These are phyloP conservation scores for Aspergillus kassunensis DNA, from an alignment of 495 filamentous ascomycete species.

Conservation along the genomic window DNA sequence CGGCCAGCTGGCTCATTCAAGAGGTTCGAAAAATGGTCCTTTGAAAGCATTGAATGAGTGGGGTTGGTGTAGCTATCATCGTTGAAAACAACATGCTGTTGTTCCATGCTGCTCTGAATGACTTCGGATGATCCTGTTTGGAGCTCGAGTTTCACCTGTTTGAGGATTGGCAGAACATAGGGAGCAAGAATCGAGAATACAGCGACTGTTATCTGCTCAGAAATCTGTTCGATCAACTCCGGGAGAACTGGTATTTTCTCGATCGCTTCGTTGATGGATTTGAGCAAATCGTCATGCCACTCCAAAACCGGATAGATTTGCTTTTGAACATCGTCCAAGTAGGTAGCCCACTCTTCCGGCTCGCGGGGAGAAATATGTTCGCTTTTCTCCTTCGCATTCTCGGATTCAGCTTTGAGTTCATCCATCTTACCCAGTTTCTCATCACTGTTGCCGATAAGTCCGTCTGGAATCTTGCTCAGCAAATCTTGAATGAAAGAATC, in stretches of 20 bases:
- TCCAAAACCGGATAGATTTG: constrained; percentile 82
- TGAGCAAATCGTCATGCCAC: constrained; percentile 84
- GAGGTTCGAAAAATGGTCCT: constrained; percentile 86
- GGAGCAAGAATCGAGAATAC: constrained; percentile 84
- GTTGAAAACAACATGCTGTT: constrained; percentile 82
- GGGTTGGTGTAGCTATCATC: constrained; percentile 72
- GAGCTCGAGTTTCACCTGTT: constrained; percentile 79
- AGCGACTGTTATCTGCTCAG: constrained; percentile 76
- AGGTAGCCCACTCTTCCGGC: constrained; percentile 68
- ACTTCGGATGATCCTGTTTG: constrained; percentile 80
- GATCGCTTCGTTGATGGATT: constrained; percentile 68
- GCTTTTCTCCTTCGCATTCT: constrained; percentile 45
- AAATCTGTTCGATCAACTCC: constrained; percentile 72
- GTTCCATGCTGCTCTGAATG: constrained; percentile 71
- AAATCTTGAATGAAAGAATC: constrained; percentile 70
- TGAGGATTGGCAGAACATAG: constrained; percentile 78
- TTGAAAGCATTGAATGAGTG: constrained; percentile 93
- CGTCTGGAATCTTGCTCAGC: constrained; percentile 70
- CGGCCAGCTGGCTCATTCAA: constrained; percentile 87
- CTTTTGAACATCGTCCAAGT: constrained; percentile 60
- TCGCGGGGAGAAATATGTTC: constrained; percentile 63
- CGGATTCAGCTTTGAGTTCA: constrained; percentile 63
- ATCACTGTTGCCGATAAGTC: constrained; percentile 66
- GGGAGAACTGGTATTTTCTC: constrained; percentile 77
- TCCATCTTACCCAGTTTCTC: constrained; percentile 59